Percentiles rank a stretch among this genome's conserved stretches.
Conservation (phyloP, 177 flowering plant genomes). For the Vitis hybrid region DNA sequence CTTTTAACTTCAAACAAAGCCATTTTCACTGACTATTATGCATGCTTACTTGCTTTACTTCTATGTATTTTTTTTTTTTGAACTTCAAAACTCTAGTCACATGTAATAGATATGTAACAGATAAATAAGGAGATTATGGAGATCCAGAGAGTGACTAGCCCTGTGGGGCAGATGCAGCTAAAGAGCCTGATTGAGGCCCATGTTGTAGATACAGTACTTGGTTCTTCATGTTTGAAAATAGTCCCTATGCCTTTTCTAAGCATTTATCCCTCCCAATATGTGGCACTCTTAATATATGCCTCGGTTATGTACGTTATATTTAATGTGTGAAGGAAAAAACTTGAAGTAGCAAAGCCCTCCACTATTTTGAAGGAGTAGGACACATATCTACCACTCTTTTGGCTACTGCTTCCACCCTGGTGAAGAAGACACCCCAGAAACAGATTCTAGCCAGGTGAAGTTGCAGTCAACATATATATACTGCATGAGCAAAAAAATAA, state of each 20-base stretch:
- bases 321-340: slow-evolving; percentile 78
- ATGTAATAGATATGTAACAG: slow-evolving; percentile 25
- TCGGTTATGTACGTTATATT: background rate
- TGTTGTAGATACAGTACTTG: slow-evolving; percentile 61
- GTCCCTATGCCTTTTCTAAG: too few relatives aligned
- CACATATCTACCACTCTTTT: slow-evolving; percentile 75
- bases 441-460: slow-evolving; percentile 49
- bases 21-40: too few relatives aligned
- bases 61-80: too few relatives aligned
- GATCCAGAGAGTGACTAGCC: slow-evolving; percentile 86
- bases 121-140: slow-evolving; percentile 92
- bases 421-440: slow-evolving; percentile 98
- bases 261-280: too few relatives aligned
- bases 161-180: slow-evolving; percentile 89
- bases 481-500: too few relatives aligned
- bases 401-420: slow-evolving; percentile 98
- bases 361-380: slow-evolving; percentile 87
- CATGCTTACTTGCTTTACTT: too few relatives aligned
- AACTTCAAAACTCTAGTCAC: too few relatives aligned
- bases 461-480: slow-evolving; percentile 55
- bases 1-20: too few relatives aligned
- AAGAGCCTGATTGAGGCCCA: slow-evolving; percentile 92
- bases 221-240: too few relatives aligned
- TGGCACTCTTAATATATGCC: too few relatives aligned
- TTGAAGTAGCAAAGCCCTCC: slow-evolving; percentile 77